Conservation (phyloP, 1,139 yeast genomes). For the Blastobotrys niveus region DNA sequence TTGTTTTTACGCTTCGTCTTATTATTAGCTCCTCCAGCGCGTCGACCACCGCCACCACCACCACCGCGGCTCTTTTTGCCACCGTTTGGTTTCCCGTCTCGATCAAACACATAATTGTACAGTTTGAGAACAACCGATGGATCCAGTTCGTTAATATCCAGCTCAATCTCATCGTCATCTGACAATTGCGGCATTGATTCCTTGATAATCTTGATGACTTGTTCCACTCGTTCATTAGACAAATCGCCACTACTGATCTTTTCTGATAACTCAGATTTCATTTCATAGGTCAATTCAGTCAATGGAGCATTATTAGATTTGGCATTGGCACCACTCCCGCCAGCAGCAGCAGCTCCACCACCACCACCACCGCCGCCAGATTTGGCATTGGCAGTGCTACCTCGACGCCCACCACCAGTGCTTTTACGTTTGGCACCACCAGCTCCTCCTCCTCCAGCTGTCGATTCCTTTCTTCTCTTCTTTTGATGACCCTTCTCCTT, state of each 20-base stretch:
- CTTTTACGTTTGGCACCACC: slow-evolving; percentile 23
- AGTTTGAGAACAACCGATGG: slow-evolving; percentile 76
- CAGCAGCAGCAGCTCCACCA: slow-evolving; percentile 15
- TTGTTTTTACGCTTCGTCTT: slow-evolving; percentile 47
- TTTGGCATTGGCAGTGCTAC: slow-evolving; percentile 19
- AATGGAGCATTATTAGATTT: slow-evolving; percentile 13
- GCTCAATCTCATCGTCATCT: slow-evolving; percentile 80
- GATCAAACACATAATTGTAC: slow-evolving; percentile 70
- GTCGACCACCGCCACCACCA: slow-evolving; percentile 10
- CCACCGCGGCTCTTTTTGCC: slow-evolving; percentile 16
- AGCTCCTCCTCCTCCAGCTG: too few species aligned
- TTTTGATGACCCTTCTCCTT: slow-evolving; percentile 39
- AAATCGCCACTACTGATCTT: slow-evolving; percentile 58
- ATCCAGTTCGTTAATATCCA: slow-evolving; percentile 91
- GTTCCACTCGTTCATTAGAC: slow-evolving; percentile 75
- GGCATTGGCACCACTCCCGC: slow-evolving; percentile 18
- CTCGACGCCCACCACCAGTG: slow-evolving; percentile 15
- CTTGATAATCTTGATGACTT: slow-evolving; percentile 78
- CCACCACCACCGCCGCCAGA: slow-evolving; percentile 16
- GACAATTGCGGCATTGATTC: slow-evolving; percentile 79
- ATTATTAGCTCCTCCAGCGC: too few species aligned
- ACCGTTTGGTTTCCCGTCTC: slow-evolving; percentile 32
- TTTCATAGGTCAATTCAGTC: slow-evolving; percentile 60
- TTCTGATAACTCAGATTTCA: slow-evolving; percentile 92
- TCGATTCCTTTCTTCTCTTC: slow-evolving; percentile 27